Evolutionary conservation across 345 rosid genomes (phyloP).

Genomic region (Populus ilicifolia): DNA sequence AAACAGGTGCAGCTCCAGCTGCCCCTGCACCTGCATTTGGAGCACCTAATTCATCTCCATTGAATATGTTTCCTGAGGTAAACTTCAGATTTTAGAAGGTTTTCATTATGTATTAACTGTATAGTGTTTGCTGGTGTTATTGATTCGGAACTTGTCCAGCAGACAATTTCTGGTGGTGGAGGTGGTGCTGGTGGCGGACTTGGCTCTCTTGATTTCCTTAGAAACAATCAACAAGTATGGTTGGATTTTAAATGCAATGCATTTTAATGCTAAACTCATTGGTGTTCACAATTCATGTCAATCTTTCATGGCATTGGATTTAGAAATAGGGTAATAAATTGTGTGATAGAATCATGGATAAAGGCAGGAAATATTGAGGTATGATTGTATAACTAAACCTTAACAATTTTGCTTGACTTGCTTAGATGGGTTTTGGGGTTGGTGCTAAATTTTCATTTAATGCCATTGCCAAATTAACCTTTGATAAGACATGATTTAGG

Average conservation of each 20-base stretch:
- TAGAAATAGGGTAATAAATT: too few species aligned
- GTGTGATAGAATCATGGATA: too few species aligned
- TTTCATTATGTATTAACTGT: not conserved
- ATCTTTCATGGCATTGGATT: too few species aligned
- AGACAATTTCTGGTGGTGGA: conserved; percentile 48
- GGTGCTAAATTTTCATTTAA: too few species aligned
- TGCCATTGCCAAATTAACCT: too few species aligned
- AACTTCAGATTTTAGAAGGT: not conserved
- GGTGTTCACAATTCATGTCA: too few species aligned
- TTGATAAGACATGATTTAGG: too few species aligned
- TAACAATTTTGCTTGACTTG: too few species aligned
- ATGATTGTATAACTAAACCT: too few species aligned
- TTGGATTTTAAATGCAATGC: not conserved
- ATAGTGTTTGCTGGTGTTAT: conserved; percentile 11
- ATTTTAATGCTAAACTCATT: too few species aligned
- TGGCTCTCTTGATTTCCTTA: conserved; percentile 86
- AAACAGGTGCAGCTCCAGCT: conserved; percentile 46
- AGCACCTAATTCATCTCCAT: conserved; percentile 86
- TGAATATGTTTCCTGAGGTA: conserved; percentile 95
- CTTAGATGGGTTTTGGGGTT: too few species aligned
- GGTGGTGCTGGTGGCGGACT: conserved; percentile 49
- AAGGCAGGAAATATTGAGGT: too few species aligned
- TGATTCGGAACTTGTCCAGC: conserved; percentile 41
- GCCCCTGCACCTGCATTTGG: conserved; percentile 48
- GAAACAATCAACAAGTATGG: conserved; percentile 83